Evolutionary conservation across 345 rosid species (phyloP), one percentile per base, ranked within the genome.

Genomic region (Sonneratia alba): DNA sequence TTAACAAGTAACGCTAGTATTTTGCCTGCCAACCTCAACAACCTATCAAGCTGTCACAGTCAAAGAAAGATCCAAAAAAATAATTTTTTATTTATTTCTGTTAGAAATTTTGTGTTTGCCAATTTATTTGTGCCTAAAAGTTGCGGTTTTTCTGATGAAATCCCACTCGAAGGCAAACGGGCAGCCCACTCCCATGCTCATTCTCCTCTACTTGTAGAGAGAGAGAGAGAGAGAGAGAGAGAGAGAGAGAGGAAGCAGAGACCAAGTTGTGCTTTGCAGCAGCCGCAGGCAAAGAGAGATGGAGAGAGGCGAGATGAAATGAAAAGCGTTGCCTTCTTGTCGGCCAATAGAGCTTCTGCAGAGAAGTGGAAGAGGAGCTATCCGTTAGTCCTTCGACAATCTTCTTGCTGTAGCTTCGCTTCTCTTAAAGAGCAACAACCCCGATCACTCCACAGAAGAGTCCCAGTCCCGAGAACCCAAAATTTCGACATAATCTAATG

Each of bases 291-390:
- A 8, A 7, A 56, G 37, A 61, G 66, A 27, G 66, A 62, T n/a
- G n/a, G 66, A 62, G 36, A 27, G 38, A 62, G 66, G 32, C 22
- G 34, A 62, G 66, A 13, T 62, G 66, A 62, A 27, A 12, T 59
- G 66, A 32, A 61, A 62, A 62, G 18, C 38, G 27, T 34, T 59
- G 64, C 64, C 64, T 59, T 59, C 36, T 62, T 62, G 66, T 62
- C 37, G 66, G 38, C 66, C 66, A 62, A 1, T 62, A 62, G 66
- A 62, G 12, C 66, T 62, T n/a, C 13, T 1, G 4, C 18, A 12
- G 12, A 12, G 66, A 61, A 61, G 66, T 11, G 36, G 36, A 61
- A 32, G 12, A 32, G 37, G 66, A 11, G 66, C 36, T 10, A 9
- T 32, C 66, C 66, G 12, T 21, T n/a, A 7, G n/a, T 19, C 57